These are phyloP conservation scores for Cercospora zeina DNA, from an alignment of 2,329 filamentous ascomycete genomes.

Conservation along the genomic window DNA sequence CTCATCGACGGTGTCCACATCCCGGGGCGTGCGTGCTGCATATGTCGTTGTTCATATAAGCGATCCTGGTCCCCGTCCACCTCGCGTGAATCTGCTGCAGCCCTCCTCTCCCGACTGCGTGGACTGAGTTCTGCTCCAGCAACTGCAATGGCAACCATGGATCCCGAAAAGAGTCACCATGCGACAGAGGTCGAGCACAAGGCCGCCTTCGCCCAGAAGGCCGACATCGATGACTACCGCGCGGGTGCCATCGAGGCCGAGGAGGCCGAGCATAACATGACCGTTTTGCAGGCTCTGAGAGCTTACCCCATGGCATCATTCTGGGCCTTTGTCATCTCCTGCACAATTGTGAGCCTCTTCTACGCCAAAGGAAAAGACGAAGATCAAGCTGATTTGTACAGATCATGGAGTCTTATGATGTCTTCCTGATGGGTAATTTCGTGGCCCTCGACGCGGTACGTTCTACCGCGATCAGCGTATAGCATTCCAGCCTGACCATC, in stretches of 20 bases:
- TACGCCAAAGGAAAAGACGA: neutral
- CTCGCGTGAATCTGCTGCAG: neutral
- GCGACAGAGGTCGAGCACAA: constrained; percentile 14
- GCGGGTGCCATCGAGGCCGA: constrained; percentile 60
- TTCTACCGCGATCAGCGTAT: neutral
- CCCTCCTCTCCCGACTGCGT: neutral
- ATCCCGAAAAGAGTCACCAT: constrained; percentile 4
- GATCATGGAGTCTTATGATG: constrained; percentile 66
- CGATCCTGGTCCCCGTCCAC: constrained; percentile 3
- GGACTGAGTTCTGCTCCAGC: neutral
- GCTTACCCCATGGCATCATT: constrained; percentile 56
- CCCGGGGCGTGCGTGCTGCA: constrained; percentile 1
- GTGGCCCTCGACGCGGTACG: constrained; percentile 48
- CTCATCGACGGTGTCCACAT: constrained; percentile 3
- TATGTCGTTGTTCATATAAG: constrained; percentile 5
- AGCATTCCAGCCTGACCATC: neutral
- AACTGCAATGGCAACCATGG: neutral
- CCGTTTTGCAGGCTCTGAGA: constrained; percentile 52
- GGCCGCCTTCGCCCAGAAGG: constrained; percentile 22
- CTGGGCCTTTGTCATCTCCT: constrained; percentile 59
- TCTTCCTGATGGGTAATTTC: constrained; percentile 63
- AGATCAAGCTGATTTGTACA: constrained; percentile 39
- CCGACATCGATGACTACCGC: constrained; percentile 47
- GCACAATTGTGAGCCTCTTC: constrained; percentile 54
- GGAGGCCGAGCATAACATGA: constrained; percentile 55